Percentiles rank a stretch among this genome's conserved stretches.
Conservation (phyloP, 805 yeast genomes). For the Ascoidea asiatica region DNA sequence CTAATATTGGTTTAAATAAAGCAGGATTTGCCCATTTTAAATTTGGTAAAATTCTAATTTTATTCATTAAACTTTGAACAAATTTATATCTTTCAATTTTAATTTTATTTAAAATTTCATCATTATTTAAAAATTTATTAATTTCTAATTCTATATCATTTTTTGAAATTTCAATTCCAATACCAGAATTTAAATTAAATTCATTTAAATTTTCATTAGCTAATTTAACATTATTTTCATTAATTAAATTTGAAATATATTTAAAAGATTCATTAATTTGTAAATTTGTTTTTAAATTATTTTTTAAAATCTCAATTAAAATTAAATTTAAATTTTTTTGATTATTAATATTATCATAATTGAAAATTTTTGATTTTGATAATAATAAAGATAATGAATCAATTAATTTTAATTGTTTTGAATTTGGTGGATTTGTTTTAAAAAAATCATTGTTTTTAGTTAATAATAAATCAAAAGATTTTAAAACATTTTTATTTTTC, state of each 20-base stretch:
- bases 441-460: slow-evolving; percentile 20
- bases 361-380: slow-evolving; percentile 59
- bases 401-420: slow-evolving; percentile 32
- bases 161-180: slow-evolving; percentile 60
- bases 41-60: slow-evolving; percentile 55
- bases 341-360: slow-evolving; percentile 31
- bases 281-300: slow-evolving; percentile 47
- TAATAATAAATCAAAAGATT: slow-evolving; percentile 50
- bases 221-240: slow-evolving; percentile 34
- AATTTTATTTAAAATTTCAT: slow-evolving; percentile 44
- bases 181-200: slow-evolving; percentile 61
- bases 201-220: slow-evolving; percentile 39
- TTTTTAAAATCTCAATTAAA: slow-evolving; percentile 48
- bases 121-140: slow-evolving; percentile 44
- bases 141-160: slow-evolving; percentile 52
- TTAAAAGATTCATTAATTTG: slow-evolving; percentile 76
- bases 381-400: slow-evolving; percentile 55
- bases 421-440: slow-evolving; percentile 15
- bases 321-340: slow-evolving; percentile 34
- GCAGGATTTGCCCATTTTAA: slow-evolving; percentile 91
- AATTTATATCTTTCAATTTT: slow-evolving; percentile 62
- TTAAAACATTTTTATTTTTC: slow-evolving; percentile 76
- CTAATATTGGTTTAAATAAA: slow-evolving; percentile 77
- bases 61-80: slow-evolving; percentile 67
- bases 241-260: slow-evolving; percentile 42